These are phyloP conservation scores for Ophiostoma sp. DNA, from an alignment of 2,329 filamentous ascomycete species.

Conservation along the genomic window DNA sequence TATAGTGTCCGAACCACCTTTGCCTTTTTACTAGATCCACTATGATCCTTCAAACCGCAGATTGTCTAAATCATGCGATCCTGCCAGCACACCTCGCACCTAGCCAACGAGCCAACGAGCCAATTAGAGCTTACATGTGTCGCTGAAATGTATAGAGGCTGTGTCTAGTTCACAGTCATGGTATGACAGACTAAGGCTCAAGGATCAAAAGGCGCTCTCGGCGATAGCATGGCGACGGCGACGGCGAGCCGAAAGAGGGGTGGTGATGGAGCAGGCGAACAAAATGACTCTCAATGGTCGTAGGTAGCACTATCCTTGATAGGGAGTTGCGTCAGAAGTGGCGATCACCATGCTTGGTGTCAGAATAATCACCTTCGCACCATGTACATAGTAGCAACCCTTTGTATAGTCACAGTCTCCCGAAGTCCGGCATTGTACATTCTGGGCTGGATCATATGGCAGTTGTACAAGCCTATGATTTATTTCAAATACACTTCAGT, in stretches of 20 bases:
- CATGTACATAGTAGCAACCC: slow-evolving; percentile 1
- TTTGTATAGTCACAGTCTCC: neutral
- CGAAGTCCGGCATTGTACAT: neutral
- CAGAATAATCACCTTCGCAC: neutral
- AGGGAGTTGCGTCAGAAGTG: neutral
- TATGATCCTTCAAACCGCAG: neutral
- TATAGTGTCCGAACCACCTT: neutral
- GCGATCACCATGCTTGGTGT: neutral
- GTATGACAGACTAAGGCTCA: neutral
- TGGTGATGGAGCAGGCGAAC: neutral
- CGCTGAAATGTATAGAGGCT: no score
- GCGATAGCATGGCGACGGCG: neutral
- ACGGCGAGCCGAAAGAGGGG: neutral
- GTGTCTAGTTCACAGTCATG: no score
- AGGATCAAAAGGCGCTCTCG: neutral
- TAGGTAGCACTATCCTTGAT: neutral
- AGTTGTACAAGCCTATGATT: neutral
- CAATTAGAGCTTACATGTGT: no score
- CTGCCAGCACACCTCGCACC: no score
- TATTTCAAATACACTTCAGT: neutral
- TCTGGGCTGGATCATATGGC: neutral
- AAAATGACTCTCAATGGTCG: neutral
- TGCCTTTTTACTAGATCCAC: no score
- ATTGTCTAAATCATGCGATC: no score
- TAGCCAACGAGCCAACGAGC: no score